phyloP scores from a whole-genome alignment of 306 rosid species.

The Quercus cerris region DNA sequence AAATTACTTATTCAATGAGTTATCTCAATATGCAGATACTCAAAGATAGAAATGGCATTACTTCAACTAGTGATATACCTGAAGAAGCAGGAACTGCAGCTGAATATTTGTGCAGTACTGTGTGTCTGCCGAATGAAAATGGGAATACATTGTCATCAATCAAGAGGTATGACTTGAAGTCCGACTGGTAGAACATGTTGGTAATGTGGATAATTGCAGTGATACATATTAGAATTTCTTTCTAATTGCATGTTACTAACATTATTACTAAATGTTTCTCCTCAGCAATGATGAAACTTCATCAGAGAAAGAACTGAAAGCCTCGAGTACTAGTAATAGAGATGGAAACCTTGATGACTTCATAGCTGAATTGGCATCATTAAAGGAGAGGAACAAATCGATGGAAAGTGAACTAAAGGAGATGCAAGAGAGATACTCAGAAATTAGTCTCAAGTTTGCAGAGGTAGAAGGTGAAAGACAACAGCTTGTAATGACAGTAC shows the following conservation, averaged over 20 bases:
- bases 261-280: constrained; percentile 12
- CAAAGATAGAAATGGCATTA: constrained; percentile 19
- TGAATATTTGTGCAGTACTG: constrained; percentile 18
- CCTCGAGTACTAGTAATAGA: constrained; percentile 5
- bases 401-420: constrained; percentile 96
- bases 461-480: constrained; percentile 99
- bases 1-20: not conserved
- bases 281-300: constrained; percentile 33
- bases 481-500: constrained; percentile 83
- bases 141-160: constrained; percentile 21
- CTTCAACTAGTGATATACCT: constrained; percentile 18
- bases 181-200: not conserved
- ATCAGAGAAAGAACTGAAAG: constrained; percentile 27
- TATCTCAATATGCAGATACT: constrained; percentile 37
- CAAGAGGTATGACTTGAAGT: constrained; percentile 38
- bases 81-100: constrained; percentile 21
- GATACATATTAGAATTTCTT: not conserved
- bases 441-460: constrained; percentile 93
- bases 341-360: constrained; percentile 24
- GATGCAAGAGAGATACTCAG: constrained; percentile 98
- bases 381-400: constrained; percentile 62
- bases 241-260: constrained; percentile 1
- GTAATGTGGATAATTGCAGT: not conserved
- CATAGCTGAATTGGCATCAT: constrained; percentile 39
- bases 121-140: constrained; percentile 19